phyloP scores from a whole-genome alignment of 352 stramenopile species.

The Aphanomyces astaci region DNA sequence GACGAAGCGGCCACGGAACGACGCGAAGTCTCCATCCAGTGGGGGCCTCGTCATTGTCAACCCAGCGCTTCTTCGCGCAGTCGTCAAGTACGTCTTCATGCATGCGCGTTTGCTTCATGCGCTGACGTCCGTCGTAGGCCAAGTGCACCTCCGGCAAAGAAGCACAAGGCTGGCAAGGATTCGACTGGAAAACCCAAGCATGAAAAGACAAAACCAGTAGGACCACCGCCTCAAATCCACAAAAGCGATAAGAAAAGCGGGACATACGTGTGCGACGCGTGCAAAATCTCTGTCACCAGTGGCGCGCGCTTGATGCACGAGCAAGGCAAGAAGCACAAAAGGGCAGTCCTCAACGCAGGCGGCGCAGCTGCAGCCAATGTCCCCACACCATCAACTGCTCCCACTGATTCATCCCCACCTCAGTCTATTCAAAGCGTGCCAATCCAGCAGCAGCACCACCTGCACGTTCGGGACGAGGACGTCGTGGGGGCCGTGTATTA shows the following conservation, averaged over 20 bases:
- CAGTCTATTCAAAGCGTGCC: background rate
- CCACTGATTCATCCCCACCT: background rate
- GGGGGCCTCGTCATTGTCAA: background rate
- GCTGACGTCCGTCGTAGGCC: background rate
- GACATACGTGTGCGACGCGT: conserved; percentile 8
- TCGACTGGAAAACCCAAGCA: too few species aligned
- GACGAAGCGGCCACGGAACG: background rate
- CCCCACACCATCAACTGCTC: background rate
- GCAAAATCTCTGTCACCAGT: conserved; percentile 7
- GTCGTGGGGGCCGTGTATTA: conserved; percentile 9
- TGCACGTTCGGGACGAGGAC: conserved; percentile 12
- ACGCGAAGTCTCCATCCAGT: background rate
- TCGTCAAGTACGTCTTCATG: background rate
- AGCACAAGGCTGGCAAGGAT: background rate
- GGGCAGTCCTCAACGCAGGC: background rate
- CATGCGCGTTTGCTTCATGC: background rate
- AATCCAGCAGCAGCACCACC: background rate
- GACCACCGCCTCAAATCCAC: background rate
- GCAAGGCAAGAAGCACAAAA: conserved; percentile 20
- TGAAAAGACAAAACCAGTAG: background rate
- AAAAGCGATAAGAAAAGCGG: background rate
- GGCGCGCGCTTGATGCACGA: conserved; percentile 18
- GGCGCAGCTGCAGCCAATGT: background rate
- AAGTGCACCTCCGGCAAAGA: background rate
- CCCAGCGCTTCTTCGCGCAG: background rate